Percentiles rank a stretch among this genome's conserved stretches.
Evolutionary conservation across 1,284 basidiomycete genomes (phyloP).

Genomic region (Leccinum solheimii): DNA sequence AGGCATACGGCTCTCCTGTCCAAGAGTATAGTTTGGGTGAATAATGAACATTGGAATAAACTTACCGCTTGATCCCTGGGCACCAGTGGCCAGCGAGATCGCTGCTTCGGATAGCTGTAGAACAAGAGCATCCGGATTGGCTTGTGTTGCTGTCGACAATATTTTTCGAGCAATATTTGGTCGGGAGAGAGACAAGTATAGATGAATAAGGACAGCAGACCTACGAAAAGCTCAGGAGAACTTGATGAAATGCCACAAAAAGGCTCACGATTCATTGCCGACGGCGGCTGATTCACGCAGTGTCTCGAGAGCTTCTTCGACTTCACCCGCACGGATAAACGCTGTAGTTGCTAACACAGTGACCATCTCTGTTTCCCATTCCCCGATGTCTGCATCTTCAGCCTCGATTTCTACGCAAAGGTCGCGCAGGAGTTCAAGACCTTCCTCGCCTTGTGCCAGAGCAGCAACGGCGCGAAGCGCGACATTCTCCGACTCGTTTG

Average conservation of each 20-base stretch:
- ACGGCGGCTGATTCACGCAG: slow-evolving; percentile 70
- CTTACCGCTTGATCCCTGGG: slow-evolving; percentile 49
- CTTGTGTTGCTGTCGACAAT: slow-evolving; percentile 77
- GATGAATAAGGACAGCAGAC: slow-evolving; percentile 78
- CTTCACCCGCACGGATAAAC: slow-evolving; percentile 79
- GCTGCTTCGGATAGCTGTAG: slow-evolving; percentile 89
- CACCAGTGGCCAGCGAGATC: slow-evolving; percentile 79
- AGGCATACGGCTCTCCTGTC: slow-evolving; percentile 52
- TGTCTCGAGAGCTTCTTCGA: slow-evolving; percentile 90
- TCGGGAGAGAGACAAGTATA: slow-evolving; percentile 83
- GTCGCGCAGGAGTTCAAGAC: slow-evolving; percentile 82
- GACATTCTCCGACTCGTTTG: slow-evolving; percentile 61
- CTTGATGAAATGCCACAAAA: slow-evolving; percentile 5
- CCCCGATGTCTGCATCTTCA: slow-evolving; percentile 64
- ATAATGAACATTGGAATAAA: not conserved
- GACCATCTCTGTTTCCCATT: slow-evolving; percentile 69
- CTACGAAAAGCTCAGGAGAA: slow-evolving; percentile 40
- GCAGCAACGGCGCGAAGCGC: slow-evolving; percentile 70
- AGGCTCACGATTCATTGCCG: slow-evolving; percentile 56
- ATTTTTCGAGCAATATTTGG: slow-evolving; percentile 85
- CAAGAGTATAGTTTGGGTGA: not conserved
- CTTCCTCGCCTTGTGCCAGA: slow-evolving; percentile 65
- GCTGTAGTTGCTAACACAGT: slow-evolving; percentile 81
- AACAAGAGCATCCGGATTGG: slow-evolving; percentile 87
- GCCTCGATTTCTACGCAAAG: slow-evolving; percentile 83